These are phyloP conservation scores for Gremmenia infestans DNA, from an alignment of 2,329 filamentous ascomycete genomes.

Conservation along the genomic window DNA sequence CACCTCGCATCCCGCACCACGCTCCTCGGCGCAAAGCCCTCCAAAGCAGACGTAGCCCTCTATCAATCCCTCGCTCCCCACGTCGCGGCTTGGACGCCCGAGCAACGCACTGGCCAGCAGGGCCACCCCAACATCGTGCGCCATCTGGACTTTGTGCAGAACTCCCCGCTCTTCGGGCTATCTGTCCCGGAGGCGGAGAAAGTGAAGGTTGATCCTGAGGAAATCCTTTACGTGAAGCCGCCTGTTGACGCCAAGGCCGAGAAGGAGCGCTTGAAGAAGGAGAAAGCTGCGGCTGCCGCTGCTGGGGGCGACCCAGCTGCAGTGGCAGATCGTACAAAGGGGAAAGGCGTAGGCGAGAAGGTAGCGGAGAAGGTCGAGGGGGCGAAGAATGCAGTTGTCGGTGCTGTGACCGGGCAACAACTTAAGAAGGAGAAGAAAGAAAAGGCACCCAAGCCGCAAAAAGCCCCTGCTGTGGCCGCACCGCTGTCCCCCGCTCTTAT, in stretches of 20 bases:
- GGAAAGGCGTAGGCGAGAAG: constrained; percentile 36
- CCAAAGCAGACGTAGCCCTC: constrained; percentile 77
- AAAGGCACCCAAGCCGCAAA: constrained; percentile 73
- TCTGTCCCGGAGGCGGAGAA: constrained; percentile 68
- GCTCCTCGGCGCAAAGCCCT: constrained; percentile 83
- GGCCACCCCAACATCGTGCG: constrained; percentile 89
- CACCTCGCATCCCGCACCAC: constrained; percentile 88
- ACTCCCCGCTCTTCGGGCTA: constrained; percentile 69
- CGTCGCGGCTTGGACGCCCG: constrained; percentile 73
- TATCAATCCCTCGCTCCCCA: constrained; percentile 73
- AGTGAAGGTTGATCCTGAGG: constrained; percentile 70
- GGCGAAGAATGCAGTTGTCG: constrained; percentile 37
- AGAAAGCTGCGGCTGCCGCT: constrained; percentile 68
- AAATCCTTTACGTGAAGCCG: constrained; percentile 82
- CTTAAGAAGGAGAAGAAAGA: constrained; percentile 84
- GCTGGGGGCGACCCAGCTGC: constrained; percentile 45
- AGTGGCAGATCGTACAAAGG: constrained; percentile 57
- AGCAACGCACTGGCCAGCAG: constrained; percentile 84
- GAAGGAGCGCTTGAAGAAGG: constrained; percentile 95
- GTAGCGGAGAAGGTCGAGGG: constrained; percentile 12
- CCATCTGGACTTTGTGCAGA: constrained; percentile 91
- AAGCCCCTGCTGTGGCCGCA: constrained; percentile 62
- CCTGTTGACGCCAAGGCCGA: constrained; percentile 88
- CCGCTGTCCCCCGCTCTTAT: constrained; percentile 81
- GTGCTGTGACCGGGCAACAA: constrained; percentile 31